These are phyloP conservation scores for Mycena sanguinolenta DNA, from an alignment of 768 basidiomycete species.

Conservation along the genomic window DNA sequence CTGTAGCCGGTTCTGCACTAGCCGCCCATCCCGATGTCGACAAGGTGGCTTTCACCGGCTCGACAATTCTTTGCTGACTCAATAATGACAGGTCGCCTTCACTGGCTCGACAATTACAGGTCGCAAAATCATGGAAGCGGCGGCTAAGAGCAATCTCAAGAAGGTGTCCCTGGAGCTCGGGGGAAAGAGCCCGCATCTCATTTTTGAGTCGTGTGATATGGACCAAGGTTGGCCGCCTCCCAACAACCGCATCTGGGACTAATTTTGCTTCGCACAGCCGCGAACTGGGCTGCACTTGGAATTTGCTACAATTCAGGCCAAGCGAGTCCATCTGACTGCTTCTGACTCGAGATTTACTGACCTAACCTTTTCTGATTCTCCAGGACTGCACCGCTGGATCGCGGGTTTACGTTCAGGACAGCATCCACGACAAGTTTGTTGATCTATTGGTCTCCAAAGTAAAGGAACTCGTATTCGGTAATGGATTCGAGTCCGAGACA, in stretches of 20 bases:
- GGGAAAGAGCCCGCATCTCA: constrained; percentile 90
- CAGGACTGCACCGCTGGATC: constrained; percentile 96
- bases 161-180: constrained; percentile 96
- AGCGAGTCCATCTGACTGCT: too few relatives aligned
- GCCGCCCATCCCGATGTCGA: constrained; percentile 88
- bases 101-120: constrained; percentile 89
- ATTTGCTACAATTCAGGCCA: constrained; percentile 93
- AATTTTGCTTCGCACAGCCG: constrained; percentile 59
- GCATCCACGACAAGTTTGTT: constrained; percentile 63
- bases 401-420: constrained; percentile 88
- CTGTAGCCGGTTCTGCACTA: constrained; percentile 88
- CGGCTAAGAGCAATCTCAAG: constrained; percentile 94
- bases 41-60: constrained; percentile 85
- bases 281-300: constrained; percentile 88
- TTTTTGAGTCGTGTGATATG: constrained; percentile 93
- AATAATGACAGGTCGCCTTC: constrained; percentile 84
- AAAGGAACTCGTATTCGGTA: constrained; percentile 78
- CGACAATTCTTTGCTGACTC: constrained; percentile 77
- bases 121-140: constrained; percentile 90
- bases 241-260: not conserved
- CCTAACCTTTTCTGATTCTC: too few relatives aligned
- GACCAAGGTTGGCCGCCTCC: constrained; percentile 75
- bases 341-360: too few relatives aligned
- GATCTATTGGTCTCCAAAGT: constrained; percentile 73
- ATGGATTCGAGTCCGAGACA: constrained; percentile 82